Conservation (phyloP, 352 stramenopile genomes). For the Globisporangium parvum region DNA sequence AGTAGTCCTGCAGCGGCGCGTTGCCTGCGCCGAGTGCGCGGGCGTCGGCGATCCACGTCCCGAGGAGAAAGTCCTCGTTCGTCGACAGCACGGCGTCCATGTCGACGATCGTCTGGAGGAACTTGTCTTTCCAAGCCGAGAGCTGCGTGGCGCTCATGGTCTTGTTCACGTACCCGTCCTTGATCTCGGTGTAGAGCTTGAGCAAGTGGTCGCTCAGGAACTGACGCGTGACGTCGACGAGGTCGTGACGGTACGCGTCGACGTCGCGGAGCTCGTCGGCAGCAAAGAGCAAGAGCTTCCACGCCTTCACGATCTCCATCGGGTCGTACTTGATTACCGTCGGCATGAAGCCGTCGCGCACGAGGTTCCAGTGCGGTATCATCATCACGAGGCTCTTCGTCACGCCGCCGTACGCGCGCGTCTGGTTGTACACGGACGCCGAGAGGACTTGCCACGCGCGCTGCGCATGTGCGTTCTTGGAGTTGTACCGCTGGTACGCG, state of each 20-base stretch:
- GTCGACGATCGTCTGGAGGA: constrained; percentile 43
- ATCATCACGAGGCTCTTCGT: constrained; percentile 68
- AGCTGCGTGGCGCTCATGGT: constrained; percentile 23
- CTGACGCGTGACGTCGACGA: constrained; percentile 78
- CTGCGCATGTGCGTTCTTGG: constrained; percentile 36
- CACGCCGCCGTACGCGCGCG: constrained; percentile 51
- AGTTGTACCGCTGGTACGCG: constrained; percentile 54
- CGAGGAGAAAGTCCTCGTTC: constrained; percentile 62
- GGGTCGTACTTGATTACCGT: constrained; percentile 70
- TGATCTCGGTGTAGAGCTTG: constrained; percentile 51
- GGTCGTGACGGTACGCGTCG: constrained; percentile 65
- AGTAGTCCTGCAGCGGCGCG: constrained; percentile 38
- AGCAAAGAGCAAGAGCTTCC: constrained; percentile 48
- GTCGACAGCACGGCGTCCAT: constrained; percentile 63
- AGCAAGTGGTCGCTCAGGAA: constrained; percentile 63
- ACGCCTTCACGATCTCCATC: constrained; percentile 48
- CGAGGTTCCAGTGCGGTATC: constrained; percentile 64
- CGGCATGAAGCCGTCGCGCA: constrained; percentile 66
- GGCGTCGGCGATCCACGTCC: constrained; percentile 63
- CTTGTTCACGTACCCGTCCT: constrained; percentile 36
- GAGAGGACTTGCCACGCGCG: constrained; percentile 49
- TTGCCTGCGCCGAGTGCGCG: constrained; percentile 30
- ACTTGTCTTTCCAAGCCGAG: constrained; percentile 29
- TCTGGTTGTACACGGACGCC: constrained; percentile 71
- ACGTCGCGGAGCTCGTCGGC: constrained; percentile 26